A percentile compares a stretch with the other conserved stretches of the same genome.
These are phyloP conservation scores for Turritis glabra DNA, from an alignment of 345 rosid genomes.

Conservation along the genomic window DNA sequence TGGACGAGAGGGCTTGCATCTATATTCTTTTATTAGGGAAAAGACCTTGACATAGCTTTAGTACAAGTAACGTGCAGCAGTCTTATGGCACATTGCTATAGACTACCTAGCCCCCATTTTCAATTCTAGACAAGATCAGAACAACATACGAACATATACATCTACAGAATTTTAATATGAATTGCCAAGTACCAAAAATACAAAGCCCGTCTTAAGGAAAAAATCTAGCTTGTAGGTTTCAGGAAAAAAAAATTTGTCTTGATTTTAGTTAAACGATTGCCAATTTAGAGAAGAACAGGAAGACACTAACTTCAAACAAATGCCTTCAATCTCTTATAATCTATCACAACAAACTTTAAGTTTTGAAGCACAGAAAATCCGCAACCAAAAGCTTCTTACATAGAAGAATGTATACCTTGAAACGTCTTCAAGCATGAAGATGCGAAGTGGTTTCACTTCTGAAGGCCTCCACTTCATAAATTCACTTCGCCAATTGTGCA, in stretches of 20 bases:
- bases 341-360: neutral
- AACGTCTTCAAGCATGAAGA: slow-evolving; percentile 95
- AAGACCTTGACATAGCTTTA: neutral
- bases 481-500: slow-evolving; percentile 97
- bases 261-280: neutral
- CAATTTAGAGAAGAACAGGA: slow-evolving; percentile 6
- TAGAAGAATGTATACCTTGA: slow-evolving; percentile 57
- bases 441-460: slow-evolving; percentile 83
- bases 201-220: neutral
- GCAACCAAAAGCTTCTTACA: neutral
- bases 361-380: neutral
- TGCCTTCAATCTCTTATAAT: neutral
- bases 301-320: slow-evolving; percentile 1
- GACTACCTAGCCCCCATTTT: neutral
- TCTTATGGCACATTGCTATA: neutral
- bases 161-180: neutral
- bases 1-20: slow-evolving; percentile 2
- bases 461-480: slow-evolving; percentile 93
- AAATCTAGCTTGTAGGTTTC: neutral
- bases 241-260: neutral
- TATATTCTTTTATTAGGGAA: neutral
- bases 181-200: neutral
- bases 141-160: neutral
- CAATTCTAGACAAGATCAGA: slow-evolving; percentile 6
- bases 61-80: neutral